Percentiles rank a stretch among this genome's conserved stretches.
Evolutionary conservation across 2,329 filamentous ascomycete species (phyloP).

Genomic region (Fusarium sp.): DNA sequence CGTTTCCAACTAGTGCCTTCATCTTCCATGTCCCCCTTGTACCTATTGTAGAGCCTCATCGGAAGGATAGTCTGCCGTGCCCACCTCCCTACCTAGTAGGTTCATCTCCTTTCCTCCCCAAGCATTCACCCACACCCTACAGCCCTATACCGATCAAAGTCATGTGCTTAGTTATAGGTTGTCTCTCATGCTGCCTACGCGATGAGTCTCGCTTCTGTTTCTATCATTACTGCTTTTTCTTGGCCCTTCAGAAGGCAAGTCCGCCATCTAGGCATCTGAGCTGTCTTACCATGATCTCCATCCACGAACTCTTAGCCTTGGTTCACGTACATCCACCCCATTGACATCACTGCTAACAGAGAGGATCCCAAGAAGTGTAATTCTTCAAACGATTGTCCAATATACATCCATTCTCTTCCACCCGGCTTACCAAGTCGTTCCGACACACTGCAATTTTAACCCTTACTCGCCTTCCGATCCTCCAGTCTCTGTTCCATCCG

Average conservation of each 20-base stretch:
- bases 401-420: not conserved
- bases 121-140: not conserved
- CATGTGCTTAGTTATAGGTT: not conserved
- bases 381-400: not conserved
- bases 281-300: not conserved
- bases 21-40: not conserved
- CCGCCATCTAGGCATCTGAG: not conserved
- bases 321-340: not conserved
- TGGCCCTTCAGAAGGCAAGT: not conserved
- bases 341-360: not conserved
- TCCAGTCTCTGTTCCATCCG: not conserved
- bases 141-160: not conserved
- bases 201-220: not conserved
- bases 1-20: not conserved
- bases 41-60: not conserved
- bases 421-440: not conserved
- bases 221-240: not conserved
- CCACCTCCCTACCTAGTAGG: not conserved
- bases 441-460: not conserved
- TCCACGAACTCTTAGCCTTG: not conserved
- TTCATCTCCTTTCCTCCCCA: not conserved
- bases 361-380: not conserved
- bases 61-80: not conserved
- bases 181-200: not conserved
- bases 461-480: not conserved